Conservation (phyloP, 2,329 filamentous ascomycete species). For the Leptographium galeiforme region DNA sequence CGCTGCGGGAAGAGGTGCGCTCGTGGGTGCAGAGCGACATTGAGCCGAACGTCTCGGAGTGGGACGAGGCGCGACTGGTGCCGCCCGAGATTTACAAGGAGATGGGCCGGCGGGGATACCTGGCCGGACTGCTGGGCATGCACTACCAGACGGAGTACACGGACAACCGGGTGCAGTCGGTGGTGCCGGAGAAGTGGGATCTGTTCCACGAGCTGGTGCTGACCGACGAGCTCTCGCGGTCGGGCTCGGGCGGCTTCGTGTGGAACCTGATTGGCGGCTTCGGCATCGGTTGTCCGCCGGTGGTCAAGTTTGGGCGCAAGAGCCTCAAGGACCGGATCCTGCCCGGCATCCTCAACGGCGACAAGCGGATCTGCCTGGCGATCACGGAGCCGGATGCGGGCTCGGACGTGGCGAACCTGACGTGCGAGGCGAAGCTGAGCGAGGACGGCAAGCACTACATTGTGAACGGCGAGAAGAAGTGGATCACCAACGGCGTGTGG, state of each 20-base stretch:
- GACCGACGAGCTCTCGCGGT: slow-evolving; percentile 84
- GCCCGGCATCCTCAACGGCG: slow-evolving; percentile 74
- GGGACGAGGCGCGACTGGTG: slow-evolving; percentile 90
- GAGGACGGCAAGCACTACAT: slow-evolving; percentile 98
- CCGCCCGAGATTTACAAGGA: slow-evolving; percentile 86
- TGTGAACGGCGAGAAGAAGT: slow-evolving; percentile 99
- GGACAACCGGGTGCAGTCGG: slow-evolving; percentile 58
- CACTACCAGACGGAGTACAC: slow-evolving; percentile 68
- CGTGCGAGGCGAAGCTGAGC: slow-evolving; percentile 86
- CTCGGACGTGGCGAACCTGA: slow-evolving; percentile 87
- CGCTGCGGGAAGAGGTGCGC: slow-evolving; percentile 79
- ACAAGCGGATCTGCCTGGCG: slow-evolving; percentile 94
- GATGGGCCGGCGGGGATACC: slow-evolving; percentile 85
- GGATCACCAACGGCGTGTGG: slow-evolving; percentile 98
- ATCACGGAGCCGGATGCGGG: slow-evolving; percentile 96
- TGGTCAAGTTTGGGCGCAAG: slow-evolving; percentile 86
- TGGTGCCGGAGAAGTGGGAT: slow-evolving; percentile 85
- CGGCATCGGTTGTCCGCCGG: slow-evolving; percentile 82
- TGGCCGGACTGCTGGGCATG: slow-evolving; percentile 80
- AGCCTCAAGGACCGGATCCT: slow-evolving; percentile 74
- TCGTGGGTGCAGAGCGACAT: slow-evolving; percentile 84
- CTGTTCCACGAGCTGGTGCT: slow-evolving; percentile 95
- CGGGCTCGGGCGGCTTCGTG: slow-evolving; percentile 81
- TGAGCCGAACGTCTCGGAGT: slow-evolving; percentile 85
- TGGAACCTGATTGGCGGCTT: slow-evolving; percentile 98